Conservation (phyloP, 139 green algal genomes). For the Pleodorina starrii region DNA sequence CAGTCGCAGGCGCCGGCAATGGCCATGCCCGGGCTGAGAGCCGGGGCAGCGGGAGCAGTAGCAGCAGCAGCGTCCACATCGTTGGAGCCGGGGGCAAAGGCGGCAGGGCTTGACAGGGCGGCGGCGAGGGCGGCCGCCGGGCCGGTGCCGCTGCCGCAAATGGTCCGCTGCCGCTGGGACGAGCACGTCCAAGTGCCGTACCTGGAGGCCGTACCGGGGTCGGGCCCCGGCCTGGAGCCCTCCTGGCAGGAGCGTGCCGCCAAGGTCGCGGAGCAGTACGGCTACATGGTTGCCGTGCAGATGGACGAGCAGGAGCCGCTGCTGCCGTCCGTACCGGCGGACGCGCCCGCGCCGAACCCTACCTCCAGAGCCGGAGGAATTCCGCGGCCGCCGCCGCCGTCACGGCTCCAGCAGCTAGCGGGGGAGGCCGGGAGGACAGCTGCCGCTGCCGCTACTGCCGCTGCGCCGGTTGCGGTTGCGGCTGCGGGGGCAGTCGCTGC, state of each 20-base stretch:
- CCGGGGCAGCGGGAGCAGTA: too few species aligned
- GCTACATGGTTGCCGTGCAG: conserved; percentile 40
- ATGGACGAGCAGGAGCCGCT: neutral
- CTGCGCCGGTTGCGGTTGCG: neutral
- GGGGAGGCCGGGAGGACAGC: too few species aligned
- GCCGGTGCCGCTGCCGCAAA: conserved; percentile 13
- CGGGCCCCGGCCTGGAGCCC: neutral
- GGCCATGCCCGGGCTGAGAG: too few species aligned
- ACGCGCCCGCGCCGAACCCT: too few species aligned
- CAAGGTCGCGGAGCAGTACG: neutral
- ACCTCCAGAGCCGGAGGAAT: too few species aligned
- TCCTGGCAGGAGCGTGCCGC: conserved; percentile 16
- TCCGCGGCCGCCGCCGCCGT: too few species aligned
- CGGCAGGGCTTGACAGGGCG: neutral
- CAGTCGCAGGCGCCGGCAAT: too few species aligned
- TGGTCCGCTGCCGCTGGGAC: conserved; percentile 45
- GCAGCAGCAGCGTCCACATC: too few species aligned
- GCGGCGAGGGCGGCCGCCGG: neutral
- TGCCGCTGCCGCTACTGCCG: neutral
- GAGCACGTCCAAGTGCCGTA: conserved; percentile 4
- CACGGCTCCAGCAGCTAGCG: too few species aligned
- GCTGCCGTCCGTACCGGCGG: too few species aligned
- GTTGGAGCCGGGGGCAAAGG: too few species aligned
- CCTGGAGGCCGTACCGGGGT: neutral
- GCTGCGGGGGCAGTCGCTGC: neutral